Conservation (phyloP, 805 yeast species). For the Novakomyces olei region DNA sequence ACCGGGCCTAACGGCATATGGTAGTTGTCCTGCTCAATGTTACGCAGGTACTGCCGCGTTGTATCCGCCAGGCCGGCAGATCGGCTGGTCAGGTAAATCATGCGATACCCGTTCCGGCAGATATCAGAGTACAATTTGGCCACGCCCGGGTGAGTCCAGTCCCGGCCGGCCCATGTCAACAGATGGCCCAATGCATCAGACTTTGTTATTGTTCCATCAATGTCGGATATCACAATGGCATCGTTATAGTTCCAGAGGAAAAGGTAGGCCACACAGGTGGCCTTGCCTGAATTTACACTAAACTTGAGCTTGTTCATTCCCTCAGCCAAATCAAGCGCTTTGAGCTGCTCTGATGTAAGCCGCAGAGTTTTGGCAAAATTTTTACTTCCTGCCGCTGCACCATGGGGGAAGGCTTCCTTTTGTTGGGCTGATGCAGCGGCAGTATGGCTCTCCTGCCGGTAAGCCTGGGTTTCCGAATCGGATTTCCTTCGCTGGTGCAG, state of each 20-base stretch:
- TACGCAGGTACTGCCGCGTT: constrained; percentile 60
- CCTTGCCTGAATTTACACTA: constrained; percentile 53
- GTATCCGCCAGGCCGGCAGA: constrained; percentile 89
- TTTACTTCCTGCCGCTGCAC: too few relatives aligned
- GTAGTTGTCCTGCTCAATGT: constrained; percentile 47
- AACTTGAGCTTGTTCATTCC: constrained; percentile 67
- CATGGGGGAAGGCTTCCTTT: too few relatives aligned
- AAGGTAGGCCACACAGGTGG: constrained; percentile 48
- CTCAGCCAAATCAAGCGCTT: constrained; percentile 42
- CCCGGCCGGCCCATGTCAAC: constrained; percentile 76
- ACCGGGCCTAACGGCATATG: constrained; percentile 79
- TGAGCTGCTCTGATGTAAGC: constrained; percentile 73
- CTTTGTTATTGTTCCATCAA: constrained; percentile 93
- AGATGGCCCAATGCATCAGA: constrained; percentile 96
- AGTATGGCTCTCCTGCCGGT: constrained; percentile 1
- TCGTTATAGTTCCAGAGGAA: constrained; percentile 65
- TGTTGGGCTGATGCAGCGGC: background rate
- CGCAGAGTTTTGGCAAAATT: constrained; percentile 65
- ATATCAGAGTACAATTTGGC: constrained; percentile 83
- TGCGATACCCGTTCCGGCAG: constrained; percentile 66
- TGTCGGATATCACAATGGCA: constrained; percentile 89
- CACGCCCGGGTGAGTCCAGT: constrained; percentile 96
- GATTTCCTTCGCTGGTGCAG: too few relatives aligned
- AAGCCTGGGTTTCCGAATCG: too few relatives aligned
- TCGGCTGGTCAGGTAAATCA: constrained; percentile 82